phyloP scores from a whole-genome alignment of 768 basidiomycete species.

The Lentinus tigrinus region DNA sequence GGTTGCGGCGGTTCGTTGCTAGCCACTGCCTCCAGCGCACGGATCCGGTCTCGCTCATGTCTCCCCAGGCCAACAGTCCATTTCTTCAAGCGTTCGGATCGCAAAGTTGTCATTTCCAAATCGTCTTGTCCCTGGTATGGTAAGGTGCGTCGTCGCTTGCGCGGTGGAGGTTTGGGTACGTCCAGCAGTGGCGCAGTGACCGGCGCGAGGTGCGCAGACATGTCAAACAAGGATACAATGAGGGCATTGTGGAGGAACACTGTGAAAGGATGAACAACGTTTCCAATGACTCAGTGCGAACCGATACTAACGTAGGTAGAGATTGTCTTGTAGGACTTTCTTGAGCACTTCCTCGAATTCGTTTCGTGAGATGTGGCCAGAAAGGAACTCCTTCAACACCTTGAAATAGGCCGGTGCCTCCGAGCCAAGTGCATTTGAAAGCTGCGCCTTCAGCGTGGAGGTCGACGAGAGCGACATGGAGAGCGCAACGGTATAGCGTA shows the following conservation, averaged over 20 bases:
- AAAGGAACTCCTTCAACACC: slow-evolving; percentile 64
- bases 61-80: slow-evolving; percentile 74
- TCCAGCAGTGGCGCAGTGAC: slow-evolving; percentile 60
- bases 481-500: not conserved
- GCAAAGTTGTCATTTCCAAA: slow-evolving; percentile 50
- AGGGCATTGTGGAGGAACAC: slow-evolving; percentile 84
- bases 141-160: slow-evolving; percentile 65
- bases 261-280: slow-evolving; percentile 20
- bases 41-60: slow-evolving; percentile 73
- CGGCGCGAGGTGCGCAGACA: slow-evolving; percentile 67
- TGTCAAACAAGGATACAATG: slow-evolving; percentile 81
- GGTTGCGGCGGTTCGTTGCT: slow-evolving; percentile 39
- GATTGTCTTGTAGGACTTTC: slow-evolving; percentile 40
- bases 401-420: slow-evolving; percentile 63
- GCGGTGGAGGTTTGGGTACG: slow-evolving; percentile 58
- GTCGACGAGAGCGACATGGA: slow-evolving; percentile 77
- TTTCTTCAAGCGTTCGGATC: slow-evolving; percentile 65
- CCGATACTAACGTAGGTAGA: slow-evolving; percentile 4
- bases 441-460: slow-evolving; percentile 67
- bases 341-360: slow-evolving; percentile 77
- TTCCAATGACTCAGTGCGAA: not conserved
- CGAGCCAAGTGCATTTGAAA: slow-evolving; percentile 57
- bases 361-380: slow-evolving; percentile 62
- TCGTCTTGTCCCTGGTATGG: slow-evolving; percentile 71
- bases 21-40: slow-evolving; percentile 45